Conservation (phyloP, 257 asterid genomes). For the Fraxinus anomala region DNA sequence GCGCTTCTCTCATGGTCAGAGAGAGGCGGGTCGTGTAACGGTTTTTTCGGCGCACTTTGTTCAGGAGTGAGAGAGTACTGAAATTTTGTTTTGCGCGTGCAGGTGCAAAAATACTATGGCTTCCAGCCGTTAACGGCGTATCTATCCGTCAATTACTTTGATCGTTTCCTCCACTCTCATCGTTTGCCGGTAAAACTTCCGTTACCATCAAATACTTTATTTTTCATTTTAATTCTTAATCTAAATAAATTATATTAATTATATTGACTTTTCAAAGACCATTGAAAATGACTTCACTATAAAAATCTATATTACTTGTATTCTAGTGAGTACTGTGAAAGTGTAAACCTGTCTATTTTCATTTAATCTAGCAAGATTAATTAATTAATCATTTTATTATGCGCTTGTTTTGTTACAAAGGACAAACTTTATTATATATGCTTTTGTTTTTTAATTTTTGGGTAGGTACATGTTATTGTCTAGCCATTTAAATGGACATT, state of each 20-base stretch:
- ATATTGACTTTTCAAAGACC: neutral
- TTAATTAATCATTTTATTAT: neutral
- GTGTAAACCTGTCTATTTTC: neutral
- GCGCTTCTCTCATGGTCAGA: neutral
- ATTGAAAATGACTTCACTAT: constrained; percentile 16
- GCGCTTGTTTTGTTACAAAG: neutral
- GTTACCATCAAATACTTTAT: constrained; percentile 14
- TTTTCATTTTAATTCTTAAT: neutral
- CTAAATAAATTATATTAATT: neutral
- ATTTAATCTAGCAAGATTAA: neutral
- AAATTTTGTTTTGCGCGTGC: constrained; percentile 15
- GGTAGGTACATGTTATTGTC: neutral
- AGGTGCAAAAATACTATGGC: constrained; percentile 48
- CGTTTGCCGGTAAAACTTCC: constrained; percentile 62
- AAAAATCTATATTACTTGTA: neutral
- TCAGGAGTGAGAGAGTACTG: constrained; percentile 26
- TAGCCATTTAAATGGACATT: neutral
- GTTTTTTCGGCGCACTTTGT: constrained; percentile 32
- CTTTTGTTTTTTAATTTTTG: neutral
- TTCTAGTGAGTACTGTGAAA: neutral
- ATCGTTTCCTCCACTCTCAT: constrained; percentile 38
- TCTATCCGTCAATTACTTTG: constrained; percentile 58
- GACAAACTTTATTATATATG: neutral
- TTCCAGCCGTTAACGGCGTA: constrained; percentile 56
- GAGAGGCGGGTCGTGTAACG: constrained; percentile 23